phyloP scores from a whole-genome alignment of 805 yeast genomes.

The Alloascoidea africana region DNA sequence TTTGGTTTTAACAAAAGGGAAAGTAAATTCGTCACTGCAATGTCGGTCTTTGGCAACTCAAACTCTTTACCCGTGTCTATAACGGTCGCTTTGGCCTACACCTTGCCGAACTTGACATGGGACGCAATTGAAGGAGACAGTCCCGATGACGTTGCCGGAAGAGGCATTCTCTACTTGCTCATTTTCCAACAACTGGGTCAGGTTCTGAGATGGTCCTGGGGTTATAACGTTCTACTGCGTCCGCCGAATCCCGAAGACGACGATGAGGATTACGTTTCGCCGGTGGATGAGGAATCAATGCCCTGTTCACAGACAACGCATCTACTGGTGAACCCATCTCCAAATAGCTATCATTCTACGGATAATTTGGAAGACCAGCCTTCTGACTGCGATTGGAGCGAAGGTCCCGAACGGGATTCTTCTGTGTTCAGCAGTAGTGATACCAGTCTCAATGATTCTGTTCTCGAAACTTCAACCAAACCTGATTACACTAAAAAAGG shows the following conservation, averaged over 20 bases:
- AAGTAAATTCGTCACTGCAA: conserved; percentile 84
- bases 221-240: conserved; percentile 43
- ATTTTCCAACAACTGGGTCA: conserved; percentile 58
- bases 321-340: too few species aligned
- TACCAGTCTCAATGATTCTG: too few species aligned
- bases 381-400: too few species aligned
- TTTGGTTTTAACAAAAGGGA: conserved; percentile 57
- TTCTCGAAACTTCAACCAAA: too few species aligned
- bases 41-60: conserved; percentile 94
- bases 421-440: too few species aligned
- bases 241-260: conserved; percentile 18
- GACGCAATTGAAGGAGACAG: conserved; percentile 37
- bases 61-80: conserved; percentile 90
- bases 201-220: conserved; percentile 58
- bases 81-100: conserved; percentile 36
- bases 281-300: too few species aligned
- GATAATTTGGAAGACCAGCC: too few species aligned
- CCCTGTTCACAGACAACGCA: too few species aligned
- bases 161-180: conserved; percentile 44
- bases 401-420: too few species aligned
- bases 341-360: too few species aligned
- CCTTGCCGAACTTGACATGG: conserved; percentile 45
- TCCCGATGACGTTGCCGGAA: conserved; percentile 41
- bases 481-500: too few species aligned
- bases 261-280: too few species aligned